These are phyloP conservation scores for Pilasporangium apinafurcum DNA, from an alignment of 352 stramenopile genomes.

Conservation along the genomic window DNA sequence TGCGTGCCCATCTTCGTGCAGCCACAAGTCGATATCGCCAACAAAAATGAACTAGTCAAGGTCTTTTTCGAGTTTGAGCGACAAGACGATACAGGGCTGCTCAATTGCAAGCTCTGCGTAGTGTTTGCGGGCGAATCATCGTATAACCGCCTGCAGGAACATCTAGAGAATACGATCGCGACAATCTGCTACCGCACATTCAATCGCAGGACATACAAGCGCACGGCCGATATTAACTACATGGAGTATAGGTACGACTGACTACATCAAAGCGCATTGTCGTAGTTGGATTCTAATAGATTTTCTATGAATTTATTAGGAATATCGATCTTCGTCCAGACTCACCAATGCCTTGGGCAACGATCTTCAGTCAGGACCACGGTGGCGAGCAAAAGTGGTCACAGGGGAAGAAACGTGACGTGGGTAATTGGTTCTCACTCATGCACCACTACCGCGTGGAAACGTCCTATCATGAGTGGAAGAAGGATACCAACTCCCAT, in stretches of 20 bases:
- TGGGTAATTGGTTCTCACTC: constrained; percentile 84
- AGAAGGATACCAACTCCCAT: constrained; percentile 23
- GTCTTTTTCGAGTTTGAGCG: constrained; percentile 80
- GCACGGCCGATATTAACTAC: constrained; percentile 87
- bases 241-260: constrained; percentile 67
- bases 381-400: constrained; percentile 72
- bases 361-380: constrained; percentile 71
- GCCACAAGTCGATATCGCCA: constrained; percentile 76
- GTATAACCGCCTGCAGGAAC: constrained; percentile 72
- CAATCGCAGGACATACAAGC: constrained; percentile 82
- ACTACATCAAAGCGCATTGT: background rate
- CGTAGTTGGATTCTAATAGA: background rate
- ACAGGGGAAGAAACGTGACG: constrained; percentile 77
- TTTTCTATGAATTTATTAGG: no score
- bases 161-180: constrained; percentile 68
- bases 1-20: constrained; percentile 82
- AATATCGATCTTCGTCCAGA: constrained; percentile 54
- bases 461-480: constrained; percentile 40
- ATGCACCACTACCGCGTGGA: constrained; percentile 84
- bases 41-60: constrained; percentile 78
- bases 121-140: constrained; percentile 79
- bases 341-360: constrained; percentile 37
- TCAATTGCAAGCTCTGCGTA: constrained; percentile 78
- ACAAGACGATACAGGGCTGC: constrained; percentile 27
- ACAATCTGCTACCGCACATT: constrained; percentile 82